Base-by-base conservation (phyloP, 768 basidiomycete genomes). In the Lactarius sp. region DNA sequence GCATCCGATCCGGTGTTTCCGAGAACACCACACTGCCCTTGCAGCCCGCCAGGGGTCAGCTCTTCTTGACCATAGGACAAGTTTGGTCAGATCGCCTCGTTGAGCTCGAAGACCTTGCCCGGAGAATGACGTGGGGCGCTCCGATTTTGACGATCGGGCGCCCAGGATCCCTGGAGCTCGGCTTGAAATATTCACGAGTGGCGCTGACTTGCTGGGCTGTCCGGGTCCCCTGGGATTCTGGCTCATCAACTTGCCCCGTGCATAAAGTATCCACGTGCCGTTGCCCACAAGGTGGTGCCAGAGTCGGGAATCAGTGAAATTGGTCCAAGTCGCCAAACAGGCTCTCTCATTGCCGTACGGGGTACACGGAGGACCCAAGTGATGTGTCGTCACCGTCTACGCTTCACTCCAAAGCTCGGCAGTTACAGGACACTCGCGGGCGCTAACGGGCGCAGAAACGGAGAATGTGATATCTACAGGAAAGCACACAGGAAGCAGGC, bases 121-220 rank as follows among this genome's bases (percentile, higher is more conserved):
- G 61, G 51, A 44, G 50, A 10, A 46, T 37, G 42, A 39, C 16
- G 56, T 57, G 49, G 61, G 7, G 55, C 54, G 0, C 16, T 10
- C 14, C 39, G 31, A 44, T 34, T 44, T 42, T 44, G 42, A 44
- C 6, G 42, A 44, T 14, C 14, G n/a, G 49, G 12, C 8, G 9
- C 27, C 36, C 16, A 13, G 52, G 47, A 34, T 51, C n/a, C 41
- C 51, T 46, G 61, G 56, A 39, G 55, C 57, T 50, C 55, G 51
- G 27, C 27, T 16, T 13, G 52, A n/a, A 8, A 33, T 18, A 18
- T 31, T 42, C 12, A 37, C 0, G 18, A 20, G 34, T 8, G 20
- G 44, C 13, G 16, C 8, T 18, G 6, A 14, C 18, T 16, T 16
- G 34, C 51, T 36, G 20, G 22, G 47, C 22, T 46, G 31, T 44